Evolutionary conservation across 352 stramenopile species (phyloP), one percentile per base, ranked within the genome.

Genomic region (Thraustotheca clavata): DNA sequence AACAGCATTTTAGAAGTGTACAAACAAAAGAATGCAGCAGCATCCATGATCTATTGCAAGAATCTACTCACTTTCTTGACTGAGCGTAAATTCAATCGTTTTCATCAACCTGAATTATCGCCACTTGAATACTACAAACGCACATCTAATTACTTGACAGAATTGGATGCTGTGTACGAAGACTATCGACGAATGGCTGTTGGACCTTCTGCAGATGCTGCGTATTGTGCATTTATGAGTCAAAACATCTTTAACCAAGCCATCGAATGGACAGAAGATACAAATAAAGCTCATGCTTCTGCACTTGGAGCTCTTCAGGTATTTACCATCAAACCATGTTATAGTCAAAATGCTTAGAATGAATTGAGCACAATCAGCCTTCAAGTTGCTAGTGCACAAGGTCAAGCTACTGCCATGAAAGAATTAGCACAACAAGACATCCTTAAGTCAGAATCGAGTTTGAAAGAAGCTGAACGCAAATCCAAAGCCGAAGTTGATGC

Each of bases 181-280:
- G 69, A 80, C 40, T 94, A 89, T 52, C 86, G 83, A 65, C 43
- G 61, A 0, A 73, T 69, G 9, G 85, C 85, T 0, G 71, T 91
- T 8, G 85, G 85, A 1, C 81, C 83, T 29, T 94, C 85, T n/a
- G 76, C 77, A 6, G 74, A 94, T 60, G 78, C 81, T 20, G 85
- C 85, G 11, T 94, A 92, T 67, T 90, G 79, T 40, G 83, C 91
- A 63, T 94, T 80, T 48, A 75, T 91, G n/a, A 89, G 76, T 47
- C 83, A 91, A 52, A 72, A 73, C 7, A 75, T 94, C 49, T 70
- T 94, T 2, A 70, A 63, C 0, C 78, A 89, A 29, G 75, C 89
- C 16, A 90, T 92, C 47, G 76, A 92, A 52, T 79, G 81, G 47
- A 92, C 79, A 0, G 83, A 94, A 61, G 75, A 68, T 54, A 83